Conservation (phyloP, 164 flowering plant genomes). For the Magnolia sinica region DNA sequence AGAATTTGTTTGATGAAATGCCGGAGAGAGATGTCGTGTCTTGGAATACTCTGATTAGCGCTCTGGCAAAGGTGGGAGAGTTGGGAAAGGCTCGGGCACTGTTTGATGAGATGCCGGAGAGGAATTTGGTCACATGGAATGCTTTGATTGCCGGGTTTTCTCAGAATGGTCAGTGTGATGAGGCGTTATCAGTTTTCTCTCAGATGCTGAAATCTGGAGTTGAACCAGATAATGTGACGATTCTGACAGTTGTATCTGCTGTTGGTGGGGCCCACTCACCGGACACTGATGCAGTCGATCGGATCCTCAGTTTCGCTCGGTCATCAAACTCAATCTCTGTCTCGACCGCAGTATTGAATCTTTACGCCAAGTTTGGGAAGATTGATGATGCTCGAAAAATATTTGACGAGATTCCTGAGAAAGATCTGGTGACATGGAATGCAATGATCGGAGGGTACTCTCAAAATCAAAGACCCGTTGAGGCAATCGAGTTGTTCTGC, state of each 20-base stretch:
- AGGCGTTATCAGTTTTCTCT: conserved; percentile 15
- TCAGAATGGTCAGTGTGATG: conserved; percentile 18
- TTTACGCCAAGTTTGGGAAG: conserved; percentile 23
- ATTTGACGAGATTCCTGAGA: conserved; percentile 22
- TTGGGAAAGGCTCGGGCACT: conserved; percentile 13
- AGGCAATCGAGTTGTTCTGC: conserved; percentile 17
- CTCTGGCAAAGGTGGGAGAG: conserved; percentile 21
- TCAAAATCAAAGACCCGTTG: conserved; percentile 15
- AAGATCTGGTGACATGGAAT: conserved; percentile 24
- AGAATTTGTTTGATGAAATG: conserved; percentile 20
- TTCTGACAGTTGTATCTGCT: conserved; percentile 19
- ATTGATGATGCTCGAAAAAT: conserved; percentile 15
- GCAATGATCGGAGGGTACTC: conserved; percentile 23
- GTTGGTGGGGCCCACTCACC: conserved; percentile 6
- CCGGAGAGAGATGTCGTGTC: conserved; percentile 17
- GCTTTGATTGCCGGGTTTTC: conserved; percentile 19
- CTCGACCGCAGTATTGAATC: conserved; percentile 17
- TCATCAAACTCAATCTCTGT: conserved; percentile 19
- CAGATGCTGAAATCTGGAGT: conserved; percentile 16
- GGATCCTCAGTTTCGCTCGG: conserved; percentile 7
- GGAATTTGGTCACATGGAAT: conserved; percentile 24
- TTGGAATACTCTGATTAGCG: conserved; percentile 26
- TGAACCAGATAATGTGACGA: conserved; percentile 16
- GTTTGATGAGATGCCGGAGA: conserved; percentile 21
- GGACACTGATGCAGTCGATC: conserved; percentile 5